A percentile compares a stretch with the other conserved stretches of the same genome.
Evolutionary conservation across 2,329 filamentous ascomycete species (phyloP).

Genomic region (Coniochaeta sp.): DNA sequence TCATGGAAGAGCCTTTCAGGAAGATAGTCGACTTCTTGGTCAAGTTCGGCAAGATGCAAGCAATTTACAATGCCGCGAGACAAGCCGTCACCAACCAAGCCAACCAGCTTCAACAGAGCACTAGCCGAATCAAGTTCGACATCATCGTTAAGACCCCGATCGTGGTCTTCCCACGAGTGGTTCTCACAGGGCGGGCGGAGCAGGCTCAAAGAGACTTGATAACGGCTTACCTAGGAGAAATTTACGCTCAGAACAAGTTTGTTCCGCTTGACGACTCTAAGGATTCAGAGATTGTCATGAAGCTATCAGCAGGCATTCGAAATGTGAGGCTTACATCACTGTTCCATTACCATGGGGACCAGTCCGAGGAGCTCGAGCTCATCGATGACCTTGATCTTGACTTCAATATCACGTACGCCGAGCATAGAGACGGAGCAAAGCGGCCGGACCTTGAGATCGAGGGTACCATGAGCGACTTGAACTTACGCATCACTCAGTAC

Average conservation of each 20-base stretch:
- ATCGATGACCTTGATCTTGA: conserved; percentile 95
- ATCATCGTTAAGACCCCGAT: conserved; percentile 92
- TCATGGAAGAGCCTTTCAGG: conserved; percentile 91
- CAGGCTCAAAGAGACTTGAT: conserved; percentile 69
- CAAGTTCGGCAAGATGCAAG: conserved; percentile 99
- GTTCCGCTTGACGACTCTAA: conserved; percentile 72
- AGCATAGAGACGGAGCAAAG: conserved; percentile 69
- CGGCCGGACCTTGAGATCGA: conserved; percentile 88
- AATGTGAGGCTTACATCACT: conserved; percentile 88
- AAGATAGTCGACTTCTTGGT: conserved; percentile 98
- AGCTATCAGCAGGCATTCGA: conserved; percentile 81
- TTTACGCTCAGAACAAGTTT: conserved; percentile 94
- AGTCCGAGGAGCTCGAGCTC: conserved; percentile 83
- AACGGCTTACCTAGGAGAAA: conserved; percentile 92
- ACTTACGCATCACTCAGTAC: conserved; percentile 79
- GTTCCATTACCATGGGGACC: conserved; percentile 67
- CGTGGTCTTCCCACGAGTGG: conserved; percentile 80
- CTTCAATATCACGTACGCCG: conserved; percentile 86
- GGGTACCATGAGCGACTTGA: conserved; percentile 88
- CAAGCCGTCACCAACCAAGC: conserved; percentile 92
- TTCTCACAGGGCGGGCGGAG: conserved; percentile 60
- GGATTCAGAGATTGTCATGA: conserved; percentile 71
- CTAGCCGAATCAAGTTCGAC: conserved; percentile 88
- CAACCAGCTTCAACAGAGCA: conserved; percentile 84
- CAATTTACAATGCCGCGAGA: conserved; percentile 92